Percentiles rank a stretch among this genome's conserved stretches.
Evolutionary conservation across 495 filamentous ascomycete species (phyloP).

Genomic region (Daldinia loculata): DNA sequence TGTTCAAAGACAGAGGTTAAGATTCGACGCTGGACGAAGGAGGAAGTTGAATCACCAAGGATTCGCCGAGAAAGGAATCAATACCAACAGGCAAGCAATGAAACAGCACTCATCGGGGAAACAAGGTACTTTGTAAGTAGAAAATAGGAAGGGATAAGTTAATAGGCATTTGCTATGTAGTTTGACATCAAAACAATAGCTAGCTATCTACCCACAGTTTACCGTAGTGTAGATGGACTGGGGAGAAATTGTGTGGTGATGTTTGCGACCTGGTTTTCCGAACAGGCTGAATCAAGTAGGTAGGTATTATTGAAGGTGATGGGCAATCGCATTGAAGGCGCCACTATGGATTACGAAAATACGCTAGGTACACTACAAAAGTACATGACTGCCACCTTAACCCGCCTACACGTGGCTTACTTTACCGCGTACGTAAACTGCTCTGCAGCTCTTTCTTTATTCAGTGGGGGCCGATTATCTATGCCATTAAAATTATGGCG

Average conservation of each 20-base stretch:
- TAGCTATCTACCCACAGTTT: background rate
- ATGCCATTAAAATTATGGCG: background rate
- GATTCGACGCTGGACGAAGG: slow-evolving; percentile 2
- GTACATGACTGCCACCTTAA: background rate
- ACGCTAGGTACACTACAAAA: background rate
- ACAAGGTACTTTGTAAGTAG: background rate
- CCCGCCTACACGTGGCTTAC: background rate
- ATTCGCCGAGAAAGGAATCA: slow-evolving; percentile 34
- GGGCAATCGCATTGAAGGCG: background rate
- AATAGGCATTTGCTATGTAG: slow-evolving; percentile 2
- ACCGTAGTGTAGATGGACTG: background rate
- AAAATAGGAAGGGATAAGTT: background rate
- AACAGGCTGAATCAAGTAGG: background rate
- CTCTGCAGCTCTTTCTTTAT: background rate
- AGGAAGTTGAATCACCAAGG: slow-evolving; percentile 32
- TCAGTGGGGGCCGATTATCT: background rate
- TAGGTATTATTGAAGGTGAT: background rate
- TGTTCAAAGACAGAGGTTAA: background rate
- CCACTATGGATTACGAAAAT: background rate
- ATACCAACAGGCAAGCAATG: slow-evolving; percentile 21
- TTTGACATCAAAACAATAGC: background rate
- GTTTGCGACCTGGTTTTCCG: background rate
- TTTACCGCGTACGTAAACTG: background rate
- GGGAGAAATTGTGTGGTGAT: background rate
- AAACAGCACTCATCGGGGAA: slow-evolving; percentile 31